Base-by-base conservation (phyloP, 129 eudicot species). In the Flaveria robusta region DNA sequence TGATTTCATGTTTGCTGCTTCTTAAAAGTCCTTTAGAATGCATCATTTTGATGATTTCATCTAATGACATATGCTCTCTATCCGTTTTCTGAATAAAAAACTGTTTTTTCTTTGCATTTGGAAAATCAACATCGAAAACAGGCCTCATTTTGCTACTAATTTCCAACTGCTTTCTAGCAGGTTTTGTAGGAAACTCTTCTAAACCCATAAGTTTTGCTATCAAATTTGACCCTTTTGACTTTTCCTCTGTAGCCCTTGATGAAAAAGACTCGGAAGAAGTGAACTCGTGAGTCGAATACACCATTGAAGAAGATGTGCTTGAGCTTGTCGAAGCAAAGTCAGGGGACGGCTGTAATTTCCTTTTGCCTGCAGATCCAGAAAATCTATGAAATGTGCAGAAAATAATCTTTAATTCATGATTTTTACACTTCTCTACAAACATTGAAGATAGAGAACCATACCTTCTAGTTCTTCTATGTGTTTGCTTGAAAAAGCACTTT, bases 131-230 rank as follows among this genome's bases (percentile, higher is more conserved):
- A 70, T 89, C 96, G 68, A 80, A 84, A 56, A 74, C 31, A 0
- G 86, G 89, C 69, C 81, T 87, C 55, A 31, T 72, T 68, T 47
- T 82, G 54, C 76, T 85, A 66, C 60, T 60, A 19, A 79, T 24
- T 26, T 81, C 83, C 74, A 46, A 65, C 22, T 62, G 79, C 23
- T 79, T 86, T 43, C 26, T 52, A 6, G 82, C 22, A 4, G 80
- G 75, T 80, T 79, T 84, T 72, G 84, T 67, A 43, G 96, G 81
- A 9, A 82, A 22, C 37, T 86, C 90, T 52, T 92, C 97, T 14
- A 92, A 59, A 51, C 97, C 97, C 97, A 92, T 92, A 41, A 92
- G 96, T 85, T 84, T 92, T 31, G 92, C 93, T 37, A 92, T 77
- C 79, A 85, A 72, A 81, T 87, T 92, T 39, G 92, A 78, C 18